Evolutionary conservation across 1,139 yeast species (phyloP), one percentile per base, ranked within the genome.

Genomic region (Debaryomyces sp.): DNA sequence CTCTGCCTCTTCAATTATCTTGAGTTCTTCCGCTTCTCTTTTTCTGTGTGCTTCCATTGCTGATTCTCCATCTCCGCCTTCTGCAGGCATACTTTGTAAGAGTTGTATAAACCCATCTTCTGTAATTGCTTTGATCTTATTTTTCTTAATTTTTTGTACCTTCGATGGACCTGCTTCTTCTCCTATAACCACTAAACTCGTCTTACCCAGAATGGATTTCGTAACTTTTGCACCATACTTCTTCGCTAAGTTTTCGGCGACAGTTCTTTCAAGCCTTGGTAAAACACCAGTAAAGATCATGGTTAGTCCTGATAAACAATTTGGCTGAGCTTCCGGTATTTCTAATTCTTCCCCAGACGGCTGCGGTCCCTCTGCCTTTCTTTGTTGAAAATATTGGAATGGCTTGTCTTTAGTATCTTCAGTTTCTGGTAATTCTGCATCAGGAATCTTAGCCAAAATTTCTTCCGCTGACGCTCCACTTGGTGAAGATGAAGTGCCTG

Each of bases 81-180:
- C 92, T 5, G 85, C 86, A 0, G 99, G 99, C 96, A 94, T 89
- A 9, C 82, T 79, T 13, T 75, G 63, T 46, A 94, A 76, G 53
- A 94, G 73, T 56, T 85, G 82, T 41, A 89, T 69, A 59, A 95
- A 91, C 0, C 99, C 99, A 6, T 81, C 88, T 64, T 94, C 96
- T 59, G 84, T 85, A 50, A 94, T 87, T 24, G 96, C 89, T 65
- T 92, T 92, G 47, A 89, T 81, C 9, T 81, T 80, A 54, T 85
- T 71, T 47, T 82, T 80, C 58, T 82, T 85, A 58, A 95, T 94
- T 61, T 87, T 89, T 57, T 84, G 82, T 43, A 94, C 83, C 67
- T 94, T 94, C n/a, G 91, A 84, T 1, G 99, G 98, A 0, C 99
- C 99, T 1, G 99, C 99, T 57, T 94, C 97, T 45, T 82, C 90